Evolutionary conservation across 345 rosid species (phyloP).

Genomic region (Acer saccharum): DNA sequence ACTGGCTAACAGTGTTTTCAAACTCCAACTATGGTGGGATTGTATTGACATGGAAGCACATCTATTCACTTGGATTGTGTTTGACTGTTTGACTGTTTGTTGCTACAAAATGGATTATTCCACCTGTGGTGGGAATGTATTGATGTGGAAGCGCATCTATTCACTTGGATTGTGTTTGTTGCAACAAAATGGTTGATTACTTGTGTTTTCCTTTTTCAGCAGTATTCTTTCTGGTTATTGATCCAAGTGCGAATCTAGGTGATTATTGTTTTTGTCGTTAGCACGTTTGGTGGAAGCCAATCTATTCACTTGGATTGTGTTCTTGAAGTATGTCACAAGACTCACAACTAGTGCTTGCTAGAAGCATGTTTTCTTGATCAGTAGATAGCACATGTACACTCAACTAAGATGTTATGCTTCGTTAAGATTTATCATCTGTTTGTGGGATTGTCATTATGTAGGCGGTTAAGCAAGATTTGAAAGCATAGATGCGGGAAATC

Average conservation of each 20-base stretch:
- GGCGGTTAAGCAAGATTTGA: neutral
- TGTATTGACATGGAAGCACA: too few species aligned
- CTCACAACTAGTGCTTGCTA: slow-evolving; percentile 5
- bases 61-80: too few species aligned
- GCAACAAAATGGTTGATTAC: neutral
- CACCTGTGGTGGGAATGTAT: neutral
- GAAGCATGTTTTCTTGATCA: neutral
- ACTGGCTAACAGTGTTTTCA: neutral
- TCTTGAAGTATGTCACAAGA: neutral
- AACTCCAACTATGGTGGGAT: too few species aligned
- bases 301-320: neutral
- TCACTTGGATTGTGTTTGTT: neutral
- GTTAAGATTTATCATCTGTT: slow-evolving; percentile 1
- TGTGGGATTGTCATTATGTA: too few species aligned
- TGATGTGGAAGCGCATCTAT: neutral
- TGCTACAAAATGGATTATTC: too few species aligned
- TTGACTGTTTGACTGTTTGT: too few species aligned
- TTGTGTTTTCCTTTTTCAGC: neutral
- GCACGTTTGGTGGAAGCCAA: neutral
- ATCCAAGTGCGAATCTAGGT: neutral
- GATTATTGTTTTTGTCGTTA: neutral
- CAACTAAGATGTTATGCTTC: neutral
- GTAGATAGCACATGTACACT: neutral
- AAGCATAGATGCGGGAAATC: slow-evolving; percentile 26
- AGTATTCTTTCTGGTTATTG: neutral